Base-by-base conservation (phyloP, 176 grass and related monocot species). In the Oryza officinalis region DNA sequence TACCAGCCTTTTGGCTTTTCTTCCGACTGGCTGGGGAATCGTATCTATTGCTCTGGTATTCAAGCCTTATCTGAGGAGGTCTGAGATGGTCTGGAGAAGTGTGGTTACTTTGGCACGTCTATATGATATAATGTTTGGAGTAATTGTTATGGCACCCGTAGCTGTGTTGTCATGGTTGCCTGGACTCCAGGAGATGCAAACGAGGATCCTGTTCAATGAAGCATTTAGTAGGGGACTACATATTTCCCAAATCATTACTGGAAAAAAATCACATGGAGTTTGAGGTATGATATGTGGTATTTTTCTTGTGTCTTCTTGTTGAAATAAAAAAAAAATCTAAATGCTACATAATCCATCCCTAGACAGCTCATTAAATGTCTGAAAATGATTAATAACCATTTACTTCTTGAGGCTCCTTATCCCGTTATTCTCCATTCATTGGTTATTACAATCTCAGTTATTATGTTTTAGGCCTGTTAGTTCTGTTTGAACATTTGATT, bases 21-120 rank as follows among this genome's bases (percentile, higher is more conserved):
- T 97, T 76, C 95, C 95, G 0, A 97, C 95, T 88, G 95, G 95
- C 10, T 98, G 95, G 95, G 95, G 95, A 80, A 92, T 98, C 45
- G 66, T 98, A 65, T 98, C 92, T 18, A 94, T 98, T 84, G 79
- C 93, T 68, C 84, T 92, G 87, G 92, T 98, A 76, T 90, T 98
- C 88, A 98, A 85, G 86, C 84, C 90, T 50, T 92, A 88, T 77
- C 72, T 98, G 83, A 84, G 78, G 71, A 86, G 79, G 71, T 91
- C 92, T 63, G 82, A 92, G 65, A 84, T 92, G 87, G 83, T 94
- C 43, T 98, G 95, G 95, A 82, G 86, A 67, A 94, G 81, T 46
- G 63, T 98, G 60, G 88, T 94, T 74, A 85, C 90, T 8, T 83
- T 94, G 64, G 90, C 95, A 46, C 95, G 92, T 5, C 83, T 98